phyloP scores from a whole-genome alignment of 2,329 filamentous ascomycete species.

The Fusarium coicis region DNA sequence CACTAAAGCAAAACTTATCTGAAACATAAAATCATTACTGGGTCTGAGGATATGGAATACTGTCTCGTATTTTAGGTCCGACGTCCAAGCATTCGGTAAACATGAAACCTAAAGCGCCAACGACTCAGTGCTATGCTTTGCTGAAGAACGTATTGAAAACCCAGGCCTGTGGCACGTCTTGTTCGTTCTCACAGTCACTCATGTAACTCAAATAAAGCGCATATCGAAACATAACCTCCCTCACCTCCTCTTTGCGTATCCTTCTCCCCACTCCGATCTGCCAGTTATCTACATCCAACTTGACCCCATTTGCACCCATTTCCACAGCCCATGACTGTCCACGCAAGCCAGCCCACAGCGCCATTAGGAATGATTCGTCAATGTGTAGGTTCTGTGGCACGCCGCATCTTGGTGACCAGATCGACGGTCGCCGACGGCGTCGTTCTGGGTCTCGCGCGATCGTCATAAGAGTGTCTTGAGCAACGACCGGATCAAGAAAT shows the following conservation, averaged over 20 bases:
- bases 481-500: conserved; percentile 45
- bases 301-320: conserved; percentile 2
- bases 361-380: conserved; percentile 47
- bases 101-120: not conserved
- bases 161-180: conserved; percentile 47
- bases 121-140: conserved; percentile 1
- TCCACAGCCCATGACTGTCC: conserved; percentile 41
- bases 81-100: not conserved
- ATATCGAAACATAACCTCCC: conserved; percentile 49
- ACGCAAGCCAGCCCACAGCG: conserved; percentile 44
- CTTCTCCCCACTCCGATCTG: conserved; percentile 36
- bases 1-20: not conserved
- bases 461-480: conserved; percentile 37
- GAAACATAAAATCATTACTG: not conserved
- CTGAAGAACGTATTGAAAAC: conserved; percentile 42
- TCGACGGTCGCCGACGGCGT: conserved; percentile 39
- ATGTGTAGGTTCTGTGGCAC: conserved; percentile 47
- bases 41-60: not conserved
- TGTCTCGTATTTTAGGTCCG: not conserved
- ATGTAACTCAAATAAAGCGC: conserved; percentile 50
- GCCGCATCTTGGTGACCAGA: conserved; percentile 52
- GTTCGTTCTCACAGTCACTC: conserved; percentile 37
- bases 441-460: conserved; percentile 37
- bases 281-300: conserved; percentile 25
- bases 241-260: conserved; percentile 39